phyloP scores from a whole-genome alignment of 371 early-diverging fungal genomes.

The Phascolomyces articulosus region DNA sequence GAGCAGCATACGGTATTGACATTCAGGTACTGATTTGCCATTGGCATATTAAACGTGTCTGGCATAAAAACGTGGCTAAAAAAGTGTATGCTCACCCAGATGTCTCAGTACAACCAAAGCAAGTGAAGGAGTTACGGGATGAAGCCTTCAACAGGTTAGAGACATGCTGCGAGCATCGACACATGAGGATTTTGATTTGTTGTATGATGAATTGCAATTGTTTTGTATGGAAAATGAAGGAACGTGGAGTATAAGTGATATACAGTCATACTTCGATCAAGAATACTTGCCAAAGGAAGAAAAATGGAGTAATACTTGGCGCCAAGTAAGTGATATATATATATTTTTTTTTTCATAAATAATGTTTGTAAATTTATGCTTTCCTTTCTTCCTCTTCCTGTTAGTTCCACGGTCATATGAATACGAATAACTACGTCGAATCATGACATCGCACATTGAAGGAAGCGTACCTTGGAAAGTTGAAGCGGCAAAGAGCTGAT shows the following conservation, averaged over 20 bases:
- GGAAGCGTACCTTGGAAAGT: not conserved
- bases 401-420: not conserved
- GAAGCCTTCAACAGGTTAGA: not conserved
- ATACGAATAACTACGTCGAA: conserved; percentile 17
- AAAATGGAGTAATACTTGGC: conserved; percentile 2
- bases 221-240: not conserved
- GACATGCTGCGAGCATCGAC: not conserved
- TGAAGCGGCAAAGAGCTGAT: conserved; percentile 1
- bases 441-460: conserved; percentile 12
- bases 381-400: too few relatives aligned
- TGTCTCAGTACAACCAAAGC: not conserved
- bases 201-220: not conserved
- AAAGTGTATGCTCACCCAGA: not conserved
- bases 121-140: conserved; percentile 4
- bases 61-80: conserved; percentile 6
- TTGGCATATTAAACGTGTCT: conserved; percentile 11
- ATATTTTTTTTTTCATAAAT: not conserved
- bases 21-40: conserved; percentile 2
- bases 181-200: not conserved
- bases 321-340: not conserved
- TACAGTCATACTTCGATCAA: not conserved
- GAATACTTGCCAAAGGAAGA: conserved; percentile 6
- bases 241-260: not conserved
- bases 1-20: not conserved
- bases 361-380: not conserved